A percentile compares a stretch with the other conserved stretches of the same genome.
Evolutionary conservation across 345 rosid genomes (phyloP).

Genomic region (Citrus inodora): DNA sequence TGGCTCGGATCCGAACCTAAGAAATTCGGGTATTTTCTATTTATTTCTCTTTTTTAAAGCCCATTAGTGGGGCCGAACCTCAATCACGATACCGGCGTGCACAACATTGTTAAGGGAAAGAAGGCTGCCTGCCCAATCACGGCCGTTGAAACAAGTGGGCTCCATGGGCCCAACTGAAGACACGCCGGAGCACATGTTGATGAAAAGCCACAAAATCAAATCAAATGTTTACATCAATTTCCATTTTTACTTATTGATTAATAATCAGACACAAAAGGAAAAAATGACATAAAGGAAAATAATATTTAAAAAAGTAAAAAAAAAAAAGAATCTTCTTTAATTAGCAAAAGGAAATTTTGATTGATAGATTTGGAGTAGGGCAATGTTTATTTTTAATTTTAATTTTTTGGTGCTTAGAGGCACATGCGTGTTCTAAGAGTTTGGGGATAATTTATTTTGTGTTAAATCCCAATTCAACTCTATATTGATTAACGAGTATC

Average conservation of each 20-base stretch:
- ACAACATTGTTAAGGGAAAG: slow-evolving; percentile 1
- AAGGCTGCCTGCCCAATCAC: slow-evolving; percentile 36
- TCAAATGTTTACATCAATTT: not conserved
- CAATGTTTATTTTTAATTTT: not conserved
- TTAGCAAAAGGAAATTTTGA: not conserved
- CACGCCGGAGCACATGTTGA: not conserved
- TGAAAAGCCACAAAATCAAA: not conserved
- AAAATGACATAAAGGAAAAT: too few species aligned
- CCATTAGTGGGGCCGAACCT: slow-evolving; percentile 24
- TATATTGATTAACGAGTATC: too few species aligned
- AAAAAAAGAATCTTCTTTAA: not conserved
- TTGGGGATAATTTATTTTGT: not conserved
- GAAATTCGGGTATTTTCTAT: slow-evolving; percentile 18
- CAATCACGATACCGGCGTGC: slow-evolving; percentile 23
- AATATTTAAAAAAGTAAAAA: too few species aligned
- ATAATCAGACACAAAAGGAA: too few species aligned
- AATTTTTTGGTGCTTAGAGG: not conserved
- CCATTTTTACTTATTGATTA: not conserved
- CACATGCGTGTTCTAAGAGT: not conserved
- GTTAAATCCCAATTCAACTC: not conserved
- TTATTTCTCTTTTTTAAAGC: not conserved
- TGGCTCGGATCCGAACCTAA: slow-evolving; percentile 52
- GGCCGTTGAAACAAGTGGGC: slow-evolving; percentile 24
- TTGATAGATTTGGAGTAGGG: not conserved
- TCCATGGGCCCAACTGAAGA: slow-evolving; percentile 20